Conservation (phyloP, 805 yeast species). For the Kodamaea hsintzibuensis region DNA sequence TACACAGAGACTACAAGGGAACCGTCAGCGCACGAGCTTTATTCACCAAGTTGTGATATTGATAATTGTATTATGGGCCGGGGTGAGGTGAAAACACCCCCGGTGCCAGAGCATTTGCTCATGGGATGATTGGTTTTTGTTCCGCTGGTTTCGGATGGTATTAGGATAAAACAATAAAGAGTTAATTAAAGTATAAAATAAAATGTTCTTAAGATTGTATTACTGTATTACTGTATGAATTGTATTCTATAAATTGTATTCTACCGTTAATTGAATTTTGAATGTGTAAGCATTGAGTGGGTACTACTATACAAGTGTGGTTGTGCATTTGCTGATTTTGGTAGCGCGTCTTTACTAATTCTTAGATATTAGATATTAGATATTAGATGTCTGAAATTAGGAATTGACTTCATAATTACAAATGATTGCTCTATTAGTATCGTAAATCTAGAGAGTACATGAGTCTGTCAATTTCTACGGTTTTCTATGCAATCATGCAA, state of each 20-base stretch:
- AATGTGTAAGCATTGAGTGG: background rate
- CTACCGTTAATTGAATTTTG: no score
- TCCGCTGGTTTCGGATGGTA: background rate
- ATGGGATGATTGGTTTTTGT: background rate
- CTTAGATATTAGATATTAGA: no score
- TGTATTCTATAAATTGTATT: no score
- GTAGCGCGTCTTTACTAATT: no score
- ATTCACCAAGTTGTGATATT: conserved; percentile 5
- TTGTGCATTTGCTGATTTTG: no score
- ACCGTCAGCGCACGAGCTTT: conserved; percentile 30
- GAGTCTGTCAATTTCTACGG: background rate
- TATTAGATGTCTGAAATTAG: no score
- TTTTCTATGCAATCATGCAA: background rate
- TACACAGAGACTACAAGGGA: conserved; percentile 29
- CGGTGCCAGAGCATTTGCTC: background rate
- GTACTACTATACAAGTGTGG: no score
- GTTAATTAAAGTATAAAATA: background rate
- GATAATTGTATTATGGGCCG: background rate
- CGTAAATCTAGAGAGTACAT: background rate
- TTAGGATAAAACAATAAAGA: background rate
- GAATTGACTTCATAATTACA: background rate
- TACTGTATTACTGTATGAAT: no score
- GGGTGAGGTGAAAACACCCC: background rate
- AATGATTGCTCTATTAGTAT: background rate
- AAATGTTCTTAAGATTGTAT: no score